Base-by-base conservation (phyloP, 2,329 filamentous ascomycete species). In the Penicillium sp. region DNA sequence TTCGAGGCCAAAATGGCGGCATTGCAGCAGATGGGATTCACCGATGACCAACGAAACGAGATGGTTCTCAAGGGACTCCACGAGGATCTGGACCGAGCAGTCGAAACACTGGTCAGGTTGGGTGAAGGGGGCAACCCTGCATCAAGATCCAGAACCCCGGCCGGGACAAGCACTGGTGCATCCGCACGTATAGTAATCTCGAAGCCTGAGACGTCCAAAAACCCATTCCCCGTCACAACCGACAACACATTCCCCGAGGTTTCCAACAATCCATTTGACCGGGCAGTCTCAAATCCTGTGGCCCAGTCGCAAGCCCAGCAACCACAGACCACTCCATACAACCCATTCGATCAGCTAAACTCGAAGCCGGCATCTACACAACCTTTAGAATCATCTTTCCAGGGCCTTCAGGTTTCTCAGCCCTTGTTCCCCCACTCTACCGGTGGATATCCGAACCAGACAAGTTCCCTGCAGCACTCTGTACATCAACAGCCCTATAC, bases 21-120 rank as follows among this genome's bases (percentile, higher is more conserved):
- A 52, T 78, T 99, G 57, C 85, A 87, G 55, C 92, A 97, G 56
- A 96, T 97, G 92, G 94, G 94, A 0, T 99, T 99, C 68, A 80
- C 79, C 4, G 92, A 99, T 71, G 86, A 89, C 42, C 90, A 89
- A 66, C 86, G 89, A 58, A 97, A 97, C 69, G 82, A 86, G 5
- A 86, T 89, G 52, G 86, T 97, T 27, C 78, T 99, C 19, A 93
- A 92, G 71, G 89, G 89, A 3, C 82, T 95, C 31, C 87, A 89
- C 69, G 93, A 93, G 4, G 93, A 94, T 69, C 71, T 99, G 57
- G 91, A 97, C 66, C 89, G 86, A 73, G 87, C 93, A 0, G 86
- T 97, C 45, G 93, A 97, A 74, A 86, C 91, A 19, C 77, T 99
- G 68, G 86, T 94, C 56, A 85, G 91, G 64, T 77, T 97, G 40